Evolutionary conservation across 768 basidiomycete genomes (phyloP), one percentile per base, ranked within the genome.

Genomic region (Strobilomyces echinocephalus): DNA sequence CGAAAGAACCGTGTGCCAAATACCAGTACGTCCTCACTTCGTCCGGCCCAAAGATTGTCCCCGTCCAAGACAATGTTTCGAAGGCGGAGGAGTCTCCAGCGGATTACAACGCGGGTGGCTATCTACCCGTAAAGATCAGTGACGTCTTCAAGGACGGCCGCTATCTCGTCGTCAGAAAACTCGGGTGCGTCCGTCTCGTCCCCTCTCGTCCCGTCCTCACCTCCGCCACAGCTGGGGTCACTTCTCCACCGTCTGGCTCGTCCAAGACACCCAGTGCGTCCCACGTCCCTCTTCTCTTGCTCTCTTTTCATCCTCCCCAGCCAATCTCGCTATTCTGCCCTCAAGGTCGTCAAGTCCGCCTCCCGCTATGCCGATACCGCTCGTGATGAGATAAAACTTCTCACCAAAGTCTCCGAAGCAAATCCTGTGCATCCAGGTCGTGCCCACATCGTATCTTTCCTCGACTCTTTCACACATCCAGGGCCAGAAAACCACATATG

Each of bases 311-410:
- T 58, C 35, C 36, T 41, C 26, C 35, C 24, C 61, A 95, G 92
- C 8, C 75, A 78, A 40, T 78, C 80, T 31, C 76, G 81, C 39
- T 93, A 94, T 70, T 91, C 91, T 42, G 93, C 93, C 15, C 81
- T 97, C 67, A 97, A 97, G 70, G 86, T 97, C 52, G 91, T 95
- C 72, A 95, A 95, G 73, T 95, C 94, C 28, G 95, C 93, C 20
- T 83, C 85, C 21, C 86, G 94, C 59, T 98, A 98, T 73, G 91
- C 93, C 55, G 95, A 97, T 69, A 97, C 95, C 5, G 95, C 95
- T 28, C 82, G 88, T 47, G 95, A 98, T 69, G 95, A 98, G 73
- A 97, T 98, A 70, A 91, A 93, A 68, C 81, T 97, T 33, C 80
- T 94, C 38, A 81, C 84, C 57, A 84, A 84, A 59, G 87, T 95